Conservation (phyloP, 768 basidiomycete species). For the Botryobasidium botryosum region DNA sequence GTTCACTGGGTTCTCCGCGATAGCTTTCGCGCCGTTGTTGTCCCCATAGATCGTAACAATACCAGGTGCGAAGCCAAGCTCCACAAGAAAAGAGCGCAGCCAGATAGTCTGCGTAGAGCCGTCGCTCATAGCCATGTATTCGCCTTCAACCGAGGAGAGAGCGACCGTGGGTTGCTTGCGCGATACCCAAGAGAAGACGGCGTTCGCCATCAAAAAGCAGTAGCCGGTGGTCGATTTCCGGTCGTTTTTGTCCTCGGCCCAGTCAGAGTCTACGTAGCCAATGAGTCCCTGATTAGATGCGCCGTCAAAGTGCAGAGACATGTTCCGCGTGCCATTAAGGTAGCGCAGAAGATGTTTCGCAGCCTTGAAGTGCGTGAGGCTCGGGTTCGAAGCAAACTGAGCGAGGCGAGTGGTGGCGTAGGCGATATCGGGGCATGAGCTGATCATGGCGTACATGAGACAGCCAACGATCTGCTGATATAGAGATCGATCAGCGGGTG, state of each 20-base stretch:
- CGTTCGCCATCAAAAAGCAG: constrained; percentile 1
- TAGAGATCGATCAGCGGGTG: background rate
- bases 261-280: constrained; percentile 2
- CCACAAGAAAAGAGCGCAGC: background rate
- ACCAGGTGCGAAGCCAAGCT: background rate
- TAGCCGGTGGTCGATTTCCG: constrained; percentile 9
- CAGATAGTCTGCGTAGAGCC: constrained; percentile 7
- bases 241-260: constrained; percentile 2
- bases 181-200: constrained; percentile 8
- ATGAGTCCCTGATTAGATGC: background rate
- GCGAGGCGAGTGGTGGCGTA: constrained; percentile 11
- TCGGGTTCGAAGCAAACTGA: constrained; percentile 8
- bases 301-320: constrained; percentile 7
- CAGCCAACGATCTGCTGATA: constrained; percentile 9
- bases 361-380: constrained; percentile 9
- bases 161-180: constrained; percentile 9
- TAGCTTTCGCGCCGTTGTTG: constrained; percentile 1
- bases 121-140: constrained; percentile 11
- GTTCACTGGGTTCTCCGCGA: constrained; percentile 10
- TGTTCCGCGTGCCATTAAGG: constrained; percentile 13
- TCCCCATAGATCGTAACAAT: constrained; percentile 1
- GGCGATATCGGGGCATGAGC: constrained; percentile 15
- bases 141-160: constrained; percentile 8
- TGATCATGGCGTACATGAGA: constrained; percentile 9
- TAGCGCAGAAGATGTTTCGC: constrained; percentile 13